Evolutionary conservation across 768 basidiomycete genomes (phyloP).

Genomic region (Rhodotorula sphaerocarpa): DNA sequence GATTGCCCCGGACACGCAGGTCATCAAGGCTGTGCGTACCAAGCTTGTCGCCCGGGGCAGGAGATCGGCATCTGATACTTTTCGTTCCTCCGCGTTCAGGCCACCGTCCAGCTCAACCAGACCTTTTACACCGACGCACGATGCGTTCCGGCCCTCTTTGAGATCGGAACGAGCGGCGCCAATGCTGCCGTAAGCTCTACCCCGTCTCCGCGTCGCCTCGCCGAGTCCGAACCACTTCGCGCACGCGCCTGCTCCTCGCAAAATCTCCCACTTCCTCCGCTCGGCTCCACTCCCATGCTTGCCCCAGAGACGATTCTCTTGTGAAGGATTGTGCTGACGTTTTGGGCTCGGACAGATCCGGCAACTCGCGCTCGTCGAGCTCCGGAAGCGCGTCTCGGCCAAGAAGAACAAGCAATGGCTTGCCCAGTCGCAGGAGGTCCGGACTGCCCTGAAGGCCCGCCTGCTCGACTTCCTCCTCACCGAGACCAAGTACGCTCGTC

Average conservation of each 20-base stretch:
- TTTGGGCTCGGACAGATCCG: constrained; percentile 57
- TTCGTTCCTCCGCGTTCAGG: too few species aligned
- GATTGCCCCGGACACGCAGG: constrained; percentile 75
- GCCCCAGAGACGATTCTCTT: background rate
- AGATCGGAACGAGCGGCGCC: constrained; percentile 75
- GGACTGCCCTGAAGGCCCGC: constrained; percentile 74
- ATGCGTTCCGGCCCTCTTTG: constrained; percentile 84
- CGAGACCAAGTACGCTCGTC: constrained; percentile 60
- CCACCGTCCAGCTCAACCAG: constrained; percentile 80
- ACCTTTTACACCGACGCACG: constrained; percentile 84
- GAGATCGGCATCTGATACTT: too few species aligned
- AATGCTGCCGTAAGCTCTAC: constrained; percentile 62
- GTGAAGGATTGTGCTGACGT: background rate
- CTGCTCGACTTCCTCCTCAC: constrained; percentile 67
- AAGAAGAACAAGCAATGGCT: constrained; percentile 78
- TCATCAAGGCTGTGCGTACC: constrained; percentile 73
- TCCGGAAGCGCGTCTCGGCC: constrained; percentile 79
- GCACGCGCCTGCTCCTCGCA: background rate
- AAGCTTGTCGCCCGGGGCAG: constrained; percentile 27
- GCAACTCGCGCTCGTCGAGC: constrained; percentile 92
- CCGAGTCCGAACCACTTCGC: background rate
- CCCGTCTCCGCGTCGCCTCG: background rate
- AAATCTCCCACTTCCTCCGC: too few species aligned
- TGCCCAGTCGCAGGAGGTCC: constrained; percentile 56
- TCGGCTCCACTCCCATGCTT: too few species aligned